phyloP scores from a whole-genome alignment of 1,139 yeast genomes.

The Debaryomyces udenii region DNA sequence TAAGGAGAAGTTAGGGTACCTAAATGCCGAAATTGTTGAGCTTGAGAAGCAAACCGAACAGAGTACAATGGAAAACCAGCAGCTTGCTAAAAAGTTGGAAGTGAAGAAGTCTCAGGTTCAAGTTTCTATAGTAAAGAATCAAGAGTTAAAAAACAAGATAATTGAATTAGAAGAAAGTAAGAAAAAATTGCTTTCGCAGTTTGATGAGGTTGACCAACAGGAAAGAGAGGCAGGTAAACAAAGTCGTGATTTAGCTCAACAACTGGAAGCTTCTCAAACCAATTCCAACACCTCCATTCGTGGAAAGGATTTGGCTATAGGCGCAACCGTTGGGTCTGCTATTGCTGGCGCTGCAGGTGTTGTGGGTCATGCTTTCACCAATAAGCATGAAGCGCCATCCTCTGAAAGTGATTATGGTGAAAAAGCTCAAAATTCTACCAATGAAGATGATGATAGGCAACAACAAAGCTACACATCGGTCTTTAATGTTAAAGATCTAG shows the following conservation, averaged over 20 bases:
- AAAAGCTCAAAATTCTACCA: not conserved
- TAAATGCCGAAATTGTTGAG: constrained; percentile 68
- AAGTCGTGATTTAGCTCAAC: constrained; percentile 33
- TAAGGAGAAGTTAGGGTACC: constrained; percentile 66
- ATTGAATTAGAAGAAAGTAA: constrained; percentile 31
- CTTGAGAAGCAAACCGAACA: constrained; percentile 58
- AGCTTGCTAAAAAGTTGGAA: constrained; percentile 62
- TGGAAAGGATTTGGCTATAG: constrained; percentile 19
- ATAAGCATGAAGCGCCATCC: not conserved
- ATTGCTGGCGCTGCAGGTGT: constrained; percentile 24
- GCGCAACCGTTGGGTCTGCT: constrained; percentile 32
- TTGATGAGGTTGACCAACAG: constrained; percentile 26
- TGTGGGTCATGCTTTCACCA: constrained; percentile 2
- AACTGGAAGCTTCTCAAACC: constrained; percentile 3
- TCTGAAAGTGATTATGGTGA: constrained; percentile 5
- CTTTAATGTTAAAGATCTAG: constrained; percentile 19
- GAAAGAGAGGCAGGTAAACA: constrained; percentile 33
- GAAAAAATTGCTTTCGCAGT: constrained; percentile 27
- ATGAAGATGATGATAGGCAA: not conserved
- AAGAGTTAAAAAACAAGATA: constrained; percentile 38
- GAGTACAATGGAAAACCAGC: constrained; percentile 55
- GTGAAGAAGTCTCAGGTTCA: constrained; percentile 73
- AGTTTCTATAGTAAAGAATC: constrained; percentile 60
- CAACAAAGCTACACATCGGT: not conserved
- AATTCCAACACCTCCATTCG: constrained; percentile 13